Evolutionary conservation across 805 yeast genomes (phyloP), one percentile per base, ranked within the genome.

Genomic region (Torulaspora maleeae): DNA sequence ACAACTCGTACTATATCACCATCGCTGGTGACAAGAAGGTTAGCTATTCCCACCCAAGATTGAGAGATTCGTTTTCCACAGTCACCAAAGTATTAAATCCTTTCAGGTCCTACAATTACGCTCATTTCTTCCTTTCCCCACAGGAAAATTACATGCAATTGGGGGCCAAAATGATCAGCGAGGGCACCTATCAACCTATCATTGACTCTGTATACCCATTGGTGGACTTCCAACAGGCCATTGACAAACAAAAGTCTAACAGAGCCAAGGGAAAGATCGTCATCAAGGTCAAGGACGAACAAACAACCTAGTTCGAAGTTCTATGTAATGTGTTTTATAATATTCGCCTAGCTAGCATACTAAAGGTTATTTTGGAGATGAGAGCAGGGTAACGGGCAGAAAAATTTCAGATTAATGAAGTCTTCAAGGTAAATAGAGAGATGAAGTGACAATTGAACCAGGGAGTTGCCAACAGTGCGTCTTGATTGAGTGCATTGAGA

Each of bases 181-280:
- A 56, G 6, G 63, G 64, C 1, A 59, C 70, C 11, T 54, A 78
- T 43, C 60, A 64, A 38, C 67, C 79, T 4, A 60, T 68, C 5
- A 69, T 85, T 38, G 91, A 84, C 56, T 71, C 81, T 4, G 75
- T 73, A 28, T 73, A 67, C 49, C 59, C 70, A 12, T 72, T 82
- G 50, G 73, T 68, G 2, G 75, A 83, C 13, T 77, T 60, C 50
- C 50, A 72, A 38, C 59, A 68, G 7, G 93, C 88, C 1, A 60
- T 76, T 36, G 74, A 75, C 7, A 68, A 67, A 50, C 59, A 83
- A 24, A 60, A 60, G 6, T 60, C 71, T 27, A 74, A 77, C 45
- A 67, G 60, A 38, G 80, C 82, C 0, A 71, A 70, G 41, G 95
- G 95, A 29, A 86, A 86, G 61, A 70, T 83, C 25, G 74, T 86